Conservation (phyloP, 768 basidiomycete genomes). For the Hypholoma fasciculare region DNA sequence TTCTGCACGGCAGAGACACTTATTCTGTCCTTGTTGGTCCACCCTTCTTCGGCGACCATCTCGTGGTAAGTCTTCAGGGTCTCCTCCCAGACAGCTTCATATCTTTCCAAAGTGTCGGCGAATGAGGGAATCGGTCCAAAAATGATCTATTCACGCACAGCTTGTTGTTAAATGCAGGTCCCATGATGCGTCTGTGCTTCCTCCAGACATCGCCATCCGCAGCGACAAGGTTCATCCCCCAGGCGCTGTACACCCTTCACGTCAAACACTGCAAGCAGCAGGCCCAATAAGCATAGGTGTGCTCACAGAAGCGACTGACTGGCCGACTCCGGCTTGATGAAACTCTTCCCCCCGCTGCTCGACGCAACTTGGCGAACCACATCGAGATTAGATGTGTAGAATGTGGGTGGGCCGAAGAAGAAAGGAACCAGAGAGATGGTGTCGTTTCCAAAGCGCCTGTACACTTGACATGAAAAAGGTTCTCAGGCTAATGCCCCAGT, state of each 20-base stretch:
- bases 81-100: slow-evolving; percentile 41
- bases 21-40: slow-evolving; percentile 27
- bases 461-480: slow-evolving; percentile 24
- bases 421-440: slow-evolving; percentile 41
- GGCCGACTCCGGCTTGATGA: slow-evolving; percentile 36
- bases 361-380: slow-evolving; percentile 43
- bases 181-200: slow-evolving; percentile 44
- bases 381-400: slow-evolving; percentile 49
- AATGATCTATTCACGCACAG: slow-evolving; percentile 26
- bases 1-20: slow-evolving; percentile 30
- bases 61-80: slow-evolving; percentile 35
- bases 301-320: slow-evolving; percentile 18
- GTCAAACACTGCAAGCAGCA: background rate
- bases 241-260: background rate
- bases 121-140: slow-evolving; percentile 13
- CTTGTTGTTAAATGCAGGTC: slow-evolving; percentile 43
- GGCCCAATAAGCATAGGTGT: too few relatives aligned
- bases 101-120: slow-evolving; percentile 29
- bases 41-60: slow-evolving; percentile 38
- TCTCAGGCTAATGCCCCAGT: too few relatives aligned
- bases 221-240: slow-evolving; percentile 46
- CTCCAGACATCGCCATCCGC: slow-evolving; percentile 46
- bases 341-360: slow-evolving; percentile 39
- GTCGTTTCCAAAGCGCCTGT: slow-evolving; percentile 34
- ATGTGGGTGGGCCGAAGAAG: slow-evolving; percentile 31